Evolutionary conservation across 768 basidiomycete genomes (phyloP), one percentile per base, ranked within the genome.

Genomic region (Russula earlei): DNA sequence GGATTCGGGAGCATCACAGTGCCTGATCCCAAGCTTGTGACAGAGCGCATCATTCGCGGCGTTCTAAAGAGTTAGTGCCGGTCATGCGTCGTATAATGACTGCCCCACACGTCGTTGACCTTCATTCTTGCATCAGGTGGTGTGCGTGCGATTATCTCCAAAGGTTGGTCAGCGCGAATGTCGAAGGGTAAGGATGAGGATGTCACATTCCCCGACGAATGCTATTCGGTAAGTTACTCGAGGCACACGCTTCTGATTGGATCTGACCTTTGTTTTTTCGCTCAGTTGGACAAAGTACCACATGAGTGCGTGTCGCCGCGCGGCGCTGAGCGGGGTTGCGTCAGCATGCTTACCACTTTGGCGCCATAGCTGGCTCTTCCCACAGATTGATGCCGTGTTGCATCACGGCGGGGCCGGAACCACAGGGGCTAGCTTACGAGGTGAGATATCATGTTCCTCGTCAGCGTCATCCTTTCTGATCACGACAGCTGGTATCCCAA

Each of bases 361-460:
- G 66, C 70, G 11, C 40, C 34, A 19, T 47, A 71, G 70, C 63
- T 81, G 80, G 80, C 69, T 82, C 24, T 82, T 82, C 67, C 77
- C 78, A 2, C 72, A 72, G 61, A 74, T 86, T 11, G 79, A 83
- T 62, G 84, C 82, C 9, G 82, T 76, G 7, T 56, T 84, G 44
- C 83, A 84, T 65, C 82, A 85, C 59, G 84, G 84, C 22, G 84
- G 84, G 3, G 84, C 84, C 15, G 84, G 84, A 17, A 86, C 84
- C 0, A 85, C 84, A 0, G 83, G 83, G 0, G 84, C 83, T 3
- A 81, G 79, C 65, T 68, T 85, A 27, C 64, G 76, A 57, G 75
- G 79, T 62, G 64, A 53, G 50, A 37, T 2, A 25, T 4, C 10
- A 27, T 6, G 41, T 40, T 52, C 41, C 31, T 12, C 43, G 4